Evolutionary conservation across 176 grass and related monocot species (phyloP).

Genomic region (Zizania latifolia): DNA sequence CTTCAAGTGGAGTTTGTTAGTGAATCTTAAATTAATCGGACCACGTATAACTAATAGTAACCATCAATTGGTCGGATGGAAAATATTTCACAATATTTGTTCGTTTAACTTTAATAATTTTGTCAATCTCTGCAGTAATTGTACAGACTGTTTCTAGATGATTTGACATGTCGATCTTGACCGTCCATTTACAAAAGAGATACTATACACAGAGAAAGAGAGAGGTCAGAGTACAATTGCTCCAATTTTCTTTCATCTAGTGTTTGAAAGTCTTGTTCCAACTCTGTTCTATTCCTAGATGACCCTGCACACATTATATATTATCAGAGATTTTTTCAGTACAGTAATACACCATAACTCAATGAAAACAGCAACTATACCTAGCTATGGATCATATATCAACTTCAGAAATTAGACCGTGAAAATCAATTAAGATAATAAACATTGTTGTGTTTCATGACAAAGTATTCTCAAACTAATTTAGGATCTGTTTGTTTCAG

Average conservation of each 20-base stretch:
- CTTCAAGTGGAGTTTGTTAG: neutral
- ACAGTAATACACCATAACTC: too few relatives aligned
- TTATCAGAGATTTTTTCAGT: neutral
- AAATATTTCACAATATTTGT: neutral
- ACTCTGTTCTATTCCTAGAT: neutral
- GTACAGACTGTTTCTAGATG: slow-evolving; percentile 19
- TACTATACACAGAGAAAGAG: neutral
- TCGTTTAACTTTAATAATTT: neutral
- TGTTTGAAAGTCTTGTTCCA: neutral
- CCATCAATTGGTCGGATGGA: neutral
- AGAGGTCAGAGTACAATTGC: neutral
- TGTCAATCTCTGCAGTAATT: too few relatives aligned
- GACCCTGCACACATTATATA: neutral
- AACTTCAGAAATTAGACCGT: neutral
- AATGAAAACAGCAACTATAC: too few relatives aligned
- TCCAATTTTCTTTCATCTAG: neutral
- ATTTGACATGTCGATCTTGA: neutral
- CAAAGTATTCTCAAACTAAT: neutral
- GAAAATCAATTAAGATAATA: neutral
- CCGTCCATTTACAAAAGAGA: neutral
- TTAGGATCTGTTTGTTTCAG: too few relatives aligned
- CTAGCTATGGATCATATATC: neutral
- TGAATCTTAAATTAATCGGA: neutral
- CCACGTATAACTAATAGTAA: neutral
- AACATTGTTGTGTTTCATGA: neutral